A percentile compares a stretch with the other conserved stretches of the same genome.
Conservation (phyloP, 495 filamentous ascomycete species). For the Talaromyces liani region DNA sequence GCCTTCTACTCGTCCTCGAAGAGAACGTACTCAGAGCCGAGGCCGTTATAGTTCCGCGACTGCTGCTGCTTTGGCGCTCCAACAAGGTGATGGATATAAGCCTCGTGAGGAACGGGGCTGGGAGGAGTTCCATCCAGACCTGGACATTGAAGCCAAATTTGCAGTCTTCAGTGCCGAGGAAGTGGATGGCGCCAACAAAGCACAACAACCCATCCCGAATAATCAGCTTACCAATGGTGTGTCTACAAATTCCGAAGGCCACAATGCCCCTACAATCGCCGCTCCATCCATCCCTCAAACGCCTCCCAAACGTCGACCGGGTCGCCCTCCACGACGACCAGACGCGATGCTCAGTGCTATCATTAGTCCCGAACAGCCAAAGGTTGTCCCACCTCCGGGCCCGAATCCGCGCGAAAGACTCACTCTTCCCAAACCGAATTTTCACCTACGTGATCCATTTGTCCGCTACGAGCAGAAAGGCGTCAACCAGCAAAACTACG, state of each 20-base stretch:
- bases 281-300: conserved; percentile 18
- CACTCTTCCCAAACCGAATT: conserved; percentile 57
- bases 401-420: conserved; percentile 60
- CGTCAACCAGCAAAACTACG: conserved; percentile 56
- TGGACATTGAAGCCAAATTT: conserved; percentile 77
- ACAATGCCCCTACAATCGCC: conserved; percentile 6
- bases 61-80: conserved; percentile 73
- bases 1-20: conserved; percentile 41
- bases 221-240: conserved; percentile 22
- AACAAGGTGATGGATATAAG: conserved; percentile 91
- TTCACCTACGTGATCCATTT: conserved; percentile 51
- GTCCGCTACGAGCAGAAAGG: conserved; percentile 54
- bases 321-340: conserved; percentile 53
- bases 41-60: conserved; percentile 70
- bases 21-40: conserved; percentile 42
- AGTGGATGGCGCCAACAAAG: conserved; percentile 56
- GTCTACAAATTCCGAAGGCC: conserved; percentile 2
- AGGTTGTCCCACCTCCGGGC: conserved; percentile 53
- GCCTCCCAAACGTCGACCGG: conserved; percentile 51
- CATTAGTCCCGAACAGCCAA: conserved; percentile 49
- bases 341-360: conserved; percentile 56
- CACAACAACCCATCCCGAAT: conserved; percentile 26
- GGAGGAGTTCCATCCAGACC: conserved; percentile 93
- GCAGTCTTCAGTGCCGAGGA: conserved; percentile 74
- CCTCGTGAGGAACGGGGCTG: conserved; percentile 92